A percentile compares a stretch with the other conserved stretches of the same genome.
Evolutionary conservation across 2,329 filamentous ascomycete species (phyloP).

Genomic region (Graphiopsis chlorocephala): DNA sequence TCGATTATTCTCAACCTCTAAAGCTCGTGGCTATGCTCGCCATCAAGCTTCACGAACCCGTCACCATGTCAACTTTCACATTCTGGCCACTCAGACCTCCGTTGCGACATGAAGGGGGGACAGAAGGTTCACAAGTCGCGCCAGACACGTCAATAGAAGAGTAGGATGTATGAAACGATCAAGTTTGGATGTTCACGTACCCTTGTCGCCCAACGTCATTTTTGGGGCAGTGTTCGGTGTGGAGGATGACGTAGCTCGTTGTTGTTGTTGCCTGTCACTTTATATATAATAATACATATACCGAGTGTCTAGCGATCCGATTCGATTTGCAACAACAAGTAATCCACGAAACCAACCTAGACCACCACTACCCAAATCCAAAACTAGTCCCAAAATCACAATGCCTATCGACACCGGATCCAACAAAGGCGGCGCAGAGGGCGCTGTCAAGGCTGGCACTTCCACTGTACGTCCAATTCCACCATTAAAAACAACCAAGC

Average conservation of each 20-base stretch:
- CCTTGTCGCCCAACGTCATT: constrained; percentile 3
- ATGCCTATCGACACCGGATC: constrained; percentile 12
- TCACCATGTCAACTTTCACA: not conserved
- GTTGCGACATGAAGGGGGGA: not conserved
- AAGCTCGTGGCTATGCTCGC: too few relatives aligned
- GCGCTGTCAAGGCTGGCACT: constrained; percentile 33
- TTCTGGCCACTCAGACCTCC: not conserved
- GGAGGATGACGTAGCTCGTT: constrained; percentile 1
- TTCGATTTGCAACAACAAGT: not conserved
- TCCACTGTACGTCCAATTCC: constrained; percentile 26
- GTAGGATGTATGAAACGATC: not conserved
- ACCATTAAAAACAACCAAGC: constrained; percentile 31
- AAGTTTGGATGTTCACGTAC: not conserved
- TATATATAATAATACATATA: not conserved
- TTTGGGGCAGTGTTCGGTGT: not conserved
- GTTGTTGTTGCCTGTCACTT: not conserved
- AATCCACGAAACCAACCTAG: not conserved
- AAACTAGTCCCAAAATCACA: not conserved
- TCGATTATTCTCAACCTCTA: not conserved
- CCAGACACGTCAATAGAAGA: constrained; percentile 1
- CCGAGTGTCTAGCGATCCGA: not conserved
- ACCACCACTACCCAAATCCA: not conserved
- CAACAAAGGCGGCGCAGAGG: constrained; percentile 26
- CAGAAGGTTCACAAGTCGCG: not conserved
- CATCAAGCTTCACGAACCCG: not conserved